A percentile compares a stretch with the other conserved stretches of the same genome.
phyloP scores from a whole-genome alignment of 2,329 filamentous ascomycete genomes.

The Fusarium buxicola region DNA sequence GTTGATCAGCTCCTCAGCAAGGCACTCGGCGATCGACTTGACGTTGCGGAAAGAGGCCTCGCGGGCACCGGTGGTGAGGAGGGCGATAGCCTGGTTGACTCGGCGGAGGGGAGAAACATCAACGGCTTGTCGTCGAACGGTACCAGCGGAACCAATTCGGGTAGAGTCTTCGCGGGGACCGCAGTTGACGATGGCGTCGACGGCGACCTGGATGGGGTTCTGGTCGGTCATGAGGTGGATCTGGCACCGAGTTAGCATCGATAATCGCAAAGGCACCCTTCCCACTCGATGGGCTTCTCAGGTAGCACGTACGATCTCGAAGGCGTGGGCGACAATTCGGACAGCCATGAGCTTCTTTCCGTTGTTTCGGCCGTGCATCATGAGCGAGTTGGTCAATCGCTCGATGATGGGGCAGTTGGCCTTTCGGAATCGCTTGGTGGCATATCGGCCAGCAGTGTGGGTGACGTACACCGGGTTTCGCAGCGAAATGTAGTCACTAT shows the following conservation, averaged over 20 bases:
- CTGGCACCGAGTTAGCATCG: conserved; percentile 61
- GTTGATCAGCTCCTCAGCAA: conserved; percentile 99
- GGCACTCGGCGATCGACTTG: conserved; percentile 99
- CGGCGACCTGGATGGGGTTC: conserved; percentile 99
- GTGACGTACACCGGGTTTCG: conserved; percentile 98
- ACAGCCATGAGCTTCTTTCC: conserved; percentile 99
- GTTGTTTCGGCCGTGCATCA: conserved; percentile 99
- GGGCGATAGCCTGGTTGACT: conserved; percentile 99
- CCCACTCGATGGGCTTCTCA: conserved; percentile 6
- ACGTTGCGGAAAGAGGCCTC: conserved; percentile 99
- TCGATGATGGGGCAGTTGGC: conserved; percentile 99
- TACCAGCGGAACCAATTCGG: conserved; percentile 99
- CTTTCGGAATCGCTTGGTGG: conserved; percentile 99
- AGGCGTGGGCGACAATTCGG: conserved; percentile 97
- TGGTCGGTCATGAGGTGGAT: conserved; percentile 99
- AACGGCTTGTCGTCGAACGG: conserved; percentile 99
- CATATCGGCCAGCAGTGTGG: conserved; percentile 98
- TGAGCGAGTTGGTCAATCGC: conserved; percentile 99
- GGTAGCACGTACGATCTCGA: conserved; percentile 90
- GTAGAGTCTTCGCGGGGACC: conserved; percentile 99
- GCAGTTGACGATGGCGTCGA: conserved; percentile 99
- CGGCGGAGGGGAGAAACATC: conserved; percentile 99
- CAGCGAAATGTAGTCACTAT: conserved; percentile 99
- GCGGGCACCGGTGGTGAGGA: conserved; percentile 98
- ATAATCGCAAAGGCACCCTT: conserved; percentile 11